These are phyloP conservation scores for Talaromyces rugulosus DNA, from an alignment of 2,329 filamentous ascomycete species.

Conservation along the genomic window DNA sequence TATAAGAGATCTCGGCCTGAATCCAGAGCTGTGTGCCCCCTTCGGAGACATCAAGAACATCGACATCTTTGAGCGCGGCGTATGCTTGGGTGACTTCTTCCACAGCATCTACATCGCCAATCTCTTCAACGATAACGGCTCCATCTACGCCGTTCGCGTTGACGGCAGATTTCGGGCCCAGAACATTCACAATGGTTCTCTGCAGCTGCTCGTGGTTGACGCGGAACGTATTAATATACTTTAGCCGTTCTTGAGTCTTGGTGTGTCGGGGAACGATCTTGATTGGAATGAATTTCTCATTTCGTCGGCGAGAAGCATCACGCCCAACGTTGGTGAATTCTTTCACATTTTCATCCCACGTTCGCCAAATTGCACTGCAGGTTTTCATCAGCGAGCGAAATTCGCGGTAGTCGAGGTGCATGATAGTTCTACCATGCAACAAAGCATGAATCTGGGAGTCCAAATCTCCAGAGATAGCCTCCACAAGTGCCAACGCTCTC, in stretches of 20 bases:
- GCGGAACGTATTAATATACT: conserved; percentile 90
- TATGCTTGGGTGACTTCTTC: conserved; percentile 95
- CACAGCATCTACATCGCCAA: conserved; percentile 94
- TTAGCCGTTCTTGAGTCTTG: conserved; percentile 83
- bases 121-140: conserved; percentile 78
- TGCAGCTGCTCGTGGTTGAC: conserved; percentile 98
- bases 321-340: conserved; percentile 97
- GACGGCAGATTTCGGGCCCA: conserved; percentile 67
- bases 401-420: conserved; percentile 87
- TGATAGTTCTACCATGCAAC: conserved; percentile 78
- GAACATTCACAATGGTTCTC: conserved; percentile 92
- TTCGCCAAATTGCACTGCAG: conserved; percentile 78
- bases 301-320: conserved; percentile 86
- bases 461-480: conserved; percentile 91
- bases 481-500: conserved; percentile 86
- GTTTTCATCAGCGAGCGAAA: conserved; percentile 82
- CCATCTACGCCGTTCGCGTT: conserved; percentile 48
- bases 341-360: conserved; percentile 94
- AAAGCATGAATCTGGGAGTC: conserved; percentile 81
- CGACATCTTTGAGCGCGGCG: conserved; percentile 87
- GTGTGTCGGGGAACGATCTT: conserved; percentile 86
- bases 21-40: conserved; percentile 91
- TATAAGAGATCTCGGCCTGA: conserved; percentile 91
- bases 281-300: conserved; percentile 98
- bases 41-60: conserved; percentile 84